Evolutionary conservation across 2,329 filamentous ascomycete genomes (phyloP), one percentile per base, ranked within the genome.

Genomic region (Colletotrichum echinochloae): DNA sequence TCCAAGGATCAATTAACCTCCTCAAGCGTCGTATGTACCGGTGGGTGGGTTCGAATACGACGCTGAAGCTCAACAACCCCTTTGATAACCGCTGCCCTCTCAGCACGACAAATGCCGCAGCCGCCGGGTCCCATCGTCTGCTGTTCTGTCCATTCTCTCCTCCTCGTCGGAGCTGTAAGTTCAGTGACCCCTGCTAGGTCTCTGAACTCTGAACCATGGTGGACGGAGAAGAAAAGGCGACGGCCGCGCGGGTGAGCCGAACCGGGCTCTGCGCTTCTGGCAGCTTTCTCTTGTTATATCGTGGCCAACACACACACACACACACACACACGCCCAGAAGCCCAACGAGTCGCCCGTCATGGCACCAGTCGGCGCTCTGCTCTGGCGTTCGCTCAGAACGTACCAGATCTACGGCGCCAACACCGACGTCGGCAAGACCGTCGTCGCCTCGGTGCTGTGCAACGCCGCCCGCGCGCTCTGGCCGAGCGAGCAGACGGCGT

Each of bases 381-480:
- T 94, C 46, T 93, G 90, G 88, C 89, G 90, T 71, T 88, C 87
- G 11, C 83, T 95, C 64, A 88, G 89, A 71, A 85, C 89, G 16
- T 88, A 93, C 74, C 93, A 96, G 79, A 84, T 97, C 46, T 97
- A 92, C 76, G 94, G 94, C 35, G 92, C 94, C 56, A 96, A 95
- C 76, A 96, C 94, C 0, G 89, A 93, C 74, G 92, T 96, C 33
- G 94, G 94, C 73, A 97, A 97, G 83, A 97, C 94, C 0, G 88
- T 97, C 39, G 87, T 94, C 68, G 91, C 92, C 2, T 94, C 92
- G 0, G 80, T 94, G 16, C 83, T 97, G 4, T 92, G 89, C 78
- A 90, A 88, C 72, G 87, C 91, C 11, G 86, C 90, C 5, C 82
- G 81, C 46, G 83, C 81, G 33, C 80, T 81, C 48, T 83, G 83